Conservation (phyloP, 2,329 filamentous ascomycete genomes). For the Claviceps maximensis region DNA sequence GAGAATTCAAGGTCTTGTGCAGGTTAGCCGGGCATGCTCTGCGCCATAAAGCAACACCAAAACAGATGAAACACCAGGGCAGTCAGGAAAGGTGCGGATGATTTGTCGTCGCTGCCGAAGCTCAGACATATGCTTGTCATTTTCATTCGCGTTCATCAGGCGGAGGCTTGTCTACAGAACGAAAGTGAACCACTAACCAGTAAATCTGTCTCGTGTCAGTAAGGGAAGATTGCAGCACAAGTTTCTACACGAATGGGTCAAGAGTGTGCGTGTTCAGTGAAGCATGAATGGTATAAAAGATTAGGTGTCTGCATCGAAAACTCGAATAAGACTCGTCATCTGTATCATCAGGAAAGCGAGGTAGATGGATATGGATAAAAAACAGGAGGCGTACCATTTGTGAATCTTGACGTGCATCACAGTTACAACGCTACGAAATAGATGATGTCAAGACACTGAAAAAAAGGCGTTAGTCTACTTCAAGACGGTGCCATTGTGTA, state of each 20-base stretch:
- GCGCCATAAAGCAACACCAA: conserved; percentile 4
- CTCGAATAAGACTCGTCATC: conserved; percentile 72
- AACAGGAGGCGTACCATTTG: neutral
- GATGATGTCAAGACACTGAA: neutral
- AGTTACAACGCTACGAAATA: neutral
- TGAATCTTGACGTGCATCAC: neutral
- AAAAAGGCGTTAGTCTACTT: neutral
- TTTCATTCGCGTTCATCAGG: conserved; percentile 76
- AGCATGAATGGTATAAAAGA: conserved; percentile 64
- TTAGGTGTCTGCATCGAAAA: conserved; percentile 57
- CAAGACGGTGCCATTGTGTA: neutral
- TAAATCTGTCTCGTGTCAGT: conserved; percentile 11
- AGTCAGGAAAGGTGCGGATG: conserved; percentile 16
- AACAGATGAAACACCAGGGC: conserved; percentile 7
- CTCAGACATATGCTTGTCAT: conserved; percentile 99
- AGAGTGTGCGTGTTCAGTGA: conserved; percentile 23
- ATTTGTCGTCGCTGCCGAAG: conserved; percentile 34
- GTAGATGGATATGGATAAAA: neutral
- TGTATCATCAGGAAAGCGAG: conserved; percentile 7
- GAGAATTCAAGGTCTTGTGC: neutral
- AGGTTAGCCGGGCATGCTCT: conserved; percentile 1
- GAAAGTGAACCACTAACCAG: conserved; percentile 11
- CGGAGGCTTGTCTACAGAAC: conserved; percentile 10
- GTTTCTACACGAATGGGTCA: neutral
- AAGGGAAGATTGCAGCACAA: conserved; percentile 2